Base-by-base conservation (phyloP, 2,329 filamentous ascomycete species). In the Chrysoporthe puriensis region DNA sequence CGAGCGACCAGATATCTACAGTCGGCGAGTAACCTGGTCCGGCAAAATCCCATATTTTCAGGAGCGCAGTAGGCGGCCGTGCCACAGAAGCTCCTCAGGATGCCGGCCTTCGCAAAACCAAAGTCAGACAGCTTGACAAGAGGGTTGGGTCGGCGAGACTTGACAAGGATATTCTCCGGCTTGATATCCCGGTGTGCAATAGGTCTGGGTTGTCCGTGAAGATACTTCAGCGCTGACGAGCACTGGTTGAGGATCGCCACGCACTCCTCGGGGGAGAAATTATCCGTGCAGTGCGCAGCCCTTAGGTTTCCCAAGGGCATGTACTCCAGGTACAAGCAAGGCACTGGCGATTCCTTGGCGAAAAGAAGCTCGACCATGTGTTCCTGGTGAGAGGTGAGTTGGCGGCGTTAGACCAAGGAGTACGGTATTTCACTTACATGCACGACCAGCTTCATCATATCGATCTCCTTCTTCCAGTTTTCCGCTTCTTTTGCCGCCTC, bases 1-100 rank as follows among this genome's bases (percentile, higher is more conserved):
- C 58, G 34, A 65, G 66, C 16, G 66, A 66, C 58, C 63, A 66
- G 14, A 68, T 62, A 58, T 62, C 62, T 44, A 62, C 56, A 46
- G 44, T 62, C 18, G 43, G 54, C 13, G 58, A 66, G 40, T 69
- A 63, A 14, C 4, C 26, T 26, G 26, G 26, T 26, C 26, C 26
- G 26, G 26, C 26, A 26, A 26, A 26, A 26, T 26, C 26, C 26
- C 26, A 26, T 26, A 26, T 26, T 26, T 26, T 26, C 26, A 26
- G 26, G 26, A 26, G 26, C 26, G 26, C 26, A 26, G 26, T 26
- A 26, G 26, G 26, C 26, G 26, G 26, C 26, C 26, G 26, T 26
- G 26, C 26, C 26, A 26, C 26, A 26, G 26, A 26, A 26, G 26
- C 26, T 26, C 26, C 26, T 26, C 26, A 26, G 26, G 26, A 26